phyloP scores from a whole-genome alignment of 306 rosid species.

The Prunus padus region DNA sequence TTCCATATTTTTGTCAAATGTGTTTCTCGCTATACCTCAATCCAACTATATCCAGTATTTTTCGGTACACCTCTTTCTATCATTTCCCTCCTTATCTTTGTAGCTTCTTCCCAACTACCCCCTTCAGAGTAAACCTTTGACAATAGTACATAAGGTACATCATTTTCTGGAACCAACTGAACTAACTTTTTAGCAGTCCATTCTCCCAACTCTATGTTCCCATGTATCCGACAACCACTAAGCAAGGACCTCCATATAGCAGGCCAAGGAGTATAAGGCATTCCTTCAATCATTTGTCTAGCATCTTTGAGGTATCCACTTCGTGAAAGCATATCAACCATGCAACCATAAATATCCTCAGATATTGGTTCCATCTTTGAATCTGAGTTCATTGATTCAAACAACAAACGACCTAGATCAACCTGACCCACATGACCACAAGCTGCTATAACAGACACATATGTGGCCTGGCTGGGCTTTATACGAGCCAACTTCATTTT shows the following conservation, averaged over 20 bases:
- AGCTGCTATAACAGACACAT: slow-evolving; percentile 50
- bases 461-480: slow-evolving; percentile 54
- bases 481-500: slow-evolving; percentile 38
- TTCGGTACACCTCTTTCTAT: slow-evolving; percentile 33
- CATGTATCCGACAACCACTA: slow-evolving; percentile 56
- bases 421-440: slow-evolving; percentile 52
- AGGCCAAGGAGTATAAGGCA: slow-evolving; percentile 66
- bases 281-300: slow-evolving; percentile 33
- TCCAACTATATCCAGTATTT: slow-evolving; percentile 47
- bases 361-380: slow-evolving; percentile 37
- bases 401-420: slow-evolving; percentile 38
- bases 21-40: slow-evolving; percentile 32
- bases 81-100: slow-evolving; percentile 38
- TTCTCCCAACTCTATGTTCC: slow-evolving; percentile 45
- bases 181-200: slow-evolving; percentile 46
- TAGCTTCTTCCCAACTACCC: slow-evolving; percentile 55
- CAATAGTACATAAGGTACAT: slow-evolving; percentile 39
- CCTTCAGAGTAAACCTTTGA: slow-evolving; percentile 49
- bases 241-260: slow-evolving; percentile 56
- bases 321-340: slow-evolving; percentile 57
- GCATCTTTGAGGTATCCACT: slow-evolving; percentile 51
- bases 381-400: slow-evolving; percentile 33
- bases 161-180: slow-evolving; percentile 37
- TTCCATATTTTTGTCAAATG: neutral
- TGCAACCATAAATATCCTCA: slow-evolving; percentile 44